These are phyloP conservation scores for Reutealis trisperma DNA, from an alignment of 345 rosid genomes.

Conservation along the genomic window DNA sequence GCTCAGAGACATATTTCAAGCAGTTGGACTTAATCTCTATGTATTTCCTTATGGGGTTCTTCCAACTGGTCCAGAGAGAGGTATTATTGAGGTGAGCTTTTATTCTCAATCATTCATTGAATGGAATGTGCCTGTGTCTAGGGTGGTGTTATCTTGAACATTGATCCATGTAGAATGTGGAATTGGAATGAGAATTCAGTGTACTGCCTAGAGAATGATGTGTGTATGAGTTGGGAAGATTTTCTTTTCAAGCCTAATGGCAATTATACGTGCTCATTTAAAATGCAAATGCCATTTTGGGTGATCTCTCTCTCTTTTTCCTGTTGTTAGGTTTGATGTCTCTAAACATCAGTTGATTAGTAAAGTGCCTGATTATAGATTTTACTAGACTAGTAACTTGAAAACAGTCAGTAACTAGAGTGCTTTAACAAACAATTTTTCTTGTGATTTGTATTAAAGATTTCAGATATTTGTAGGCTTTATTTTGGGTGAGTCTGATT, in stretches of 20 bases:
- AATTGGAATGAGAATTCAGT: background rate
- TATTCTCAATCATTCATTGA: background rate
- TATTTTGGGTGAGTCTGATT: background rate
- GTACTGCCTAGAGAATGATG: background rate
- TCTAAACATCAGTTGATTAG: background rate
- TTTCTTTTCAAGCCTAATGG: background rate
- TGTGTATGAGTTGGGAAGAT: background rate
- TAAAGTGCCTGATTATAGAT: background rate
- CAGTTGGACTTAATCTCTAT: slow-evolving; percentile 85
- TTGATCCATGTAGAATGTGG: background rate
- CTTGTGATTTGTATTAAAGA: background rate
- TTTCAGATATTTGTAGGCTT: background rate
- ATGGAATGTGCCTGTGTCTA: background rate
- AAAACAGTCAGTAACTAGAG: background rate
- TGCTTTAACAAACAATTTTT: background rate
- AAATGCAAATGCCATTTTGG: background rate
- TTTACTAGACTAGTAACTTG: background rate
- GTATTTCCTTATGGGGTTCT: slow-evolving; percentile 97
- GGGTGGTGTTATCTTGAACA: background rate
- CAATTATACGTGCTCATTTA: background rate
- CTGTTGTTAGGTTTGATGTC: background rate
- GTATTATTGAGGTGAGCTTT: slow-evolving; percentile 84
- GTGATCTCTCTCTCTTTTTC: background rate
- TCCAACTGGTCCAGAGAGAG: slow-evolving; percentile 96
- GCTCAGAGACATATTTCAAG: slow-evolving; percentile 85